phyloP scores from a whole-genome alignment of 768 basidiomycete genomes.

The Lactarius psammicola region DNA sequence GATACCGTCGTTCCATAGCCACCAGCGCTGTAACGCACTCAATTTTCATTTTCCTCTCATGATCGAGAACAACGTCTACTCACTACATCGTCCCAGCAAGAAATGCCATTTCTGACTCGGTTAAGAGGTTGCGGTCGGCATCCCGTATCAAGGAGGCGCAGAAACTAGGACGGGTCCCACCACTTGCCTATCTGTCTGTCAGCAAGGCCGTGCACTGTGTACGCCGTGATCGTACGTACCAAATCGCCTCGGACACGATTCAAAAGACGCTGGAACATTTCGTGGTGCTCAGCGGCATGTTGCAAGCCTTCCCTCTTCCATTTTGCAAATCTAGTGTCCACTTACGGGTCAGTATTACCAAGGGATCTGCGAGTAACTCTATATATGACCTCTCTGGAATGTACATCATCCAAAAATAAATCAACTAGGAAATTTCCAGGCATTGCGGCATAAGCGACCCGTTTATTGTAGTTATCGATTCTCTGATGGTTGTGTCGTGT shows the following conservation, averaged over 20 bases:
- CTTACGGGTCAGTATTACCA: neutral
- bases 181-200: neutral
- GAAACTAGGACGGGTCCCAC: conserved; percentile 10
- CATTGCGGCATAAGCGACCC: neutral
- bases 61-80: neutral
- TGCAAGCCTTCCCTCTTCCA: conserved; percentile 16
- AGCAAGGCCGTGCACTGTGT: neutral
- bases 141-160: conserved; percentile 10
- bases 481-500: neutral
- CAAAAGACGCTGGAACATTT: conserved; percentile 7
- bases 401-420: conserved; percentile 17
- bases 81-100: conserved; percentile 9
- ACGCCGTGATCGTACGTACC: neutral
- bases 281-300: neutral
- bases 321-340: conserved; percentile 4
- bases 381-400: conserved; percentile 14
- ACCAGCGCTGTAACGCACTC: conserved; percentile 2
- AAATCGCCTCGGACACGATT: conserved; percentile 14
- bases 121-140: conserved; percentile 1
- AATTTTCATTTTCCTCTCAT: neutral
- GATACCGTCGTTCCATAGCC: conserved; percentile 13
- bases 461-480: neutral
- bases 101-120: conserved; percentile 8
- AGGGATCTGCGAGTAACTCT: neutral
- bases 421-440: conserved; percentile 8